phyloP scores from a whole-genome alignment of 1,139 yeast species.

The Pneumocystis sp. region DNA sequence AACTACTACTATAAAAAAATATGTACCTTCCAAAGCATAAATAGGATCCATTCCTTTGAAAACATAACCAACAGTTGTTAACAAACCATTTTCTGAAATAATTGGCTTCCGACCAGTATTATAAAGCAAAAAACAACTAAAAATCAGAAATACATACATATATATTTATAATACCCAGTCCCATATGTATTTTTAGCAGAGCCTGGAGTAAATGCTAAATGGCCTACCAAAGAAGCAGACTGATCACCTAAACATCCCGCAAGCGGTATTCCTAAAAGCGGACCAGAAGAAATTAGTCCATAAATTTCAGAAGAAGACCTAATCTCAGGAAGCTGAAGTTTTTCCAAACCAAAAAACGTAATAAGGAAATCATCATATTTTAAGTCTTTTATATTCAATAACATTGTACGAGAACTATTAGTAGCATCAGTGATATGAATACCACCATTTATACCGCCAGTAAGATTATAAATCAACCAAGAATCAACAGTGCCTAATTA shows the following conservation, averaged over 20 bases:
- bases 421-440: conserved; percentile 64
- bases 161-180: conserved; percentile 54
- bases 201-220: conserved; percentile 68
- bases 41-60: conserved; percentile 65
- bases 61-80: conserved; percentile 84
- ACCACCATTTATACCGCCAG: conserved; percentile 37
- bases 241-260: conserved; percentile 93
- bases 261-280: conserved; percentile 48
- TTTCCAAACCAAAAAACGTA: conserved; percentile 59
- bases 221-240: conserved; percentile 86
- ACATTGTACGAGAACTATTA: conserved; percentile 82
- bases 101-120: conserved; percentile 55
- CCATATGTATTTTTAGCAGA: conserved; percentile 96
- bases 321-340: conserved; percentile 54
- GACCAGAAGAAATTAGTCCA: conserved; percentile 35
- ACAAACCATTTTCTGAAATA: conserved; percentile 61
- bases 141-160: not conserved
- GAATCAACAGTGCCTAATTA: conserved; percentile 70
- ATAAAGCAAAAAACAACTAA: conserved; percentile 25
- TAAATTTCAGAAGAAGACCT: conserved; percentile 67
- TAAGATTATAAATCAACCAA: conserved; percentile 79
- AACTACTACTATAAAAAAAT: conserved; percentile 20
- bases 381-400: conserved; percentile 66
- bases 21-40: conserved; percentile 61
- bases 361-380: conserved; percentile 66